phyloP scores from a whole-genome alignment of 345 rosid species.

The Chamaenerion angustifolium region DNA sequence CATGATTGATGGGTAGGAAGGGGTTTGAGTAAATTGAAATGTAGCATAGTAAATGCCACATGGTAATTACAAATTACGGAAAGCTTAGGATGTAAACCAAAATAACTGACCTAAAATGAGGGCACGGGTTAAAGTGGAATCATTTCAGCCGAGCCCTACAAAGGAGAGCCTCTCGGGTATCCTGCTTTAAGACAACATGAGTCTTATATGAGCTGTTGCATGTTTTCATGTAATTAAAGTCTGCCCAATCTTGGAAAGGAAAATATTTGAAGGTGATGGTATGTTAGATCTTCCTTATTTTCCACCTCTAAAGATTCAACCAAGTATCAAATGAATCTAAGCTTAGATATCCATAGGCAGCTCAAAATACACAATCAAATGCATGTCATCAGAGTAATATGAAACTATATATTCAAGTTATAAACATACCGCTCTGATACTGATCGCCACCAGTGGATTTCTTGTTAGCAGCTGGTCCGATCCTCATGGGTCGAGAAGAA shows the following conservation, averaged over 20 bases:
- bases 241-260: conserved; percentile 52
- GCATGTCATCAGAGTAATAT: too few relatives aligned
- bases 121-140: conserved; percentile 95
- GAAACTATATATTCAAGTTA: too few relatives aligned
- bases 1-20: background rate
- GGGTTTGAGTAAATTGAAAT: conserved; percentile 6
- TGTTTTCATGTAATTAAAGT: conserved; percentile 45
- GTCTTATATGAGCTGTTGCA: conserved; percentile 75
- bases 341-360: too few relatives aligned
- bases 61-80: conserved; percentile 28
- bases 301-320: background rate
- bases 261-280: conserved; percentile 39
- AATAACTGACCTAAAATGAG: conserved; percentile 98
- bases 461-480: conserved; percentile 85
- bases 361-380: too few relatives aligned
- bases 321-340: too few relatives aligned
- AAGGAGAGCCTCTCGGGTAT: conserved; percentile 88
- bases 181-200: conserved; percentile 99
- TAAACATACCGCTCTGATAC: conserved; percentile 45
- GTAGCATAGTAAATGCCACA: conserved; percentile 48
- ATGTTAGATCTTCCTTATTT: conserved; percentile 24
- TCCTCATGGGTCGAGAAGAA: conserved; percentile 85
- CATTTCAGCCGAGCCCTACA: conserved; percentile 96
- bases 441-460: conserved; percentile 51
- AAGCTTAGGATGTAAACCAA: conserved; percentile 51